Conservation (phyloP, 2,329 filamentous ascomycete genomes). For the Chaetomium sp. region DNA sequence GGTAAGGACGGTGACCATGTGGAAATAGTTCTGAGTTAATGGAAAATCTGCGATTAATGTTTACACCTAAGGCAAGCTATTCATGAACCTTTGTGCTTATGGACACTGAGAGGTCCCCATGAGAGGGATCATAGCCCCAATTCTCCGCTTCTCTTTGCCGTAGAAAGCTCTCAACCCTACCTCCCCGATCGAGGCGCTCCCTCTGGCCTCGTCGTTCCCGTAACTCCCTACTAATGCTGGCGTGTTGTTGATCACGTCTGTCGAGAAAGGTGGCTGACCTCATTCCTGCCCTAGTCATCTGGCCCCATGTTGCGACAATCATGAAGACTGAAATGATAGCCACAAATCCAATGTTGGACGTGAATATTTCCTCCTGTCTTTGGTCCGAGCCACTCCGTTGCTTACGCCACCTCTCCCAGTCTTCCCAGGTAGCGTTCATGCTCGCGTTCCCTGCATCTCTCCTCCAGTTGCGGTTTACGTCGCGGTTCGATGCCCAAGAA, state of each 20-base stretch:
- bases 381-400: constrained; percentile 42
- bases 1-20: neutral
- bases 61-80: neutral
- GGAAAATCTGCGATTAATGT: no score
- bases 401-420: constrained; percentile 81
- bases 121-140: constrained; percentile 24
- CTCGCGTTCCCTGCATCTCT: constrained; percentile 42
- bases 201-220: constrained; percentile 46
- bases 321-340: constrained; percentile 64
- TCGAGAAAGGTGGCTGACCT: constrained; percentile 58
- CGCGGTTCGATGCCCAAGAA: constrained; percentile 32
- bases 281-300: constrained; percentile 62
- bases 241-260: constrained; percentile 58
- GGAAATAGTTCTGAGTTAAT: no score
- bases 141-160: constrained; percentile 54
- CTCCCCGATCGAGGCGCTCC: constrained; percentile 49
- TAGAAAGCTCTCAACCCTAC: constrained; percentile 71
- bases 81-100: neutral
- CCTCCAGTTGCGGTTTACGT: constrained; percentile 44
- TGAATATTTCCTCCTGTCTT: constrained; percentile 53
- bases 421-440: constrained; percentile 91
- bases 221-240: constrained; percentile 57
- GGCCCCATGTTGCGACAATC: constrained; percentile 62
- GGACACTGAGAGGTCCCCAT: constrained; percentile 5
- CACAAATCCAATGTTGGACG: constrained; percentile 75